phyloP scores from a whole-genome alignment of 805 yeast genomes.

The Priceomyces melissophilus region DNA sequence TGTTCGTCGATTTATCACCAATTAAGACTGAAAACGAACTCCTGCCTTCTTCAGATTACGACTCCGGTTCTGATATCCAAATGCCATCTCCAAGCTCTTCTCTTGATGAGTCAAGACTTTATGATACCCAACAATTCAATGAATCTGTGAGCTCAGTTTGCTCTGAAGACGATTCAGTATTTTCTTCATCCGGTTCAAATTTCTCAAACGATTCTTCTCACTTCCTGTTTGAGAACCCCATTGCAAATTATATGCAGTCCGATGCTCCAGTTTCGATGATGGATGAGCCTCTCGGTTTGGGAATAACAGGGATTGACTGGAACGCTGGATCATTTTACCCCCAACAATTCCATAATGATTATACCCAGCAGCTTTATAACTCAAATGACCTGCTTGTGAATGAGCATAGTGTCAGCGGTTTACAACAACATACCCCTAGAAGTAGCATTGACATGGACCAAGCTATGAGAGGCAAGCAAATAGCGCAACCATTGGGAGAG shows the following conservation, averaged over 20 bases:
- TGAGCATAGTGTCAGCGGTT: too few species aligned
- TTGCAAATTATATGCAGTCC: constrained; percentile 13
- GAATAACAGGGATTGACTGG: constrained; percentile 25
- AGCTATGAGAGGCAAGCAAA: constrained; percentile 1
- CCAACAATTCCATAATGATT: neutral
- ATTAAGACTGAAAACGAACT: constrained; percentile 25
- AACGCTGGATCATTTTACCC: constrained; percentile 1
- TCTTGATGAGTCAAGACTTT: constrained; percentile 8
- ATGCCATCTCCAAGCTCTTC: constrained; percentile 14
- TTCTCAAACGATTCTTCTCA: constrained; percentile 4
- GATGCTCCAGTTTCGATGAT: constrained; percentile 7
- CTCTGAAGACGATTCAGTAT: constrained; percentile 18
- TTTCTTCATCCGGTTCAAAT: constrained; percentile 8
- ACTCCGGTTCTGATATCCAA: constrained; percentile 6
- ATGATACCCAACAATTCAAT: constrained; percentile 14
- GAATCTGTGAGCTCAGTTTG: constrained; percentile 15
- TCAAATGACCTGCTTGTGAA: neutral
- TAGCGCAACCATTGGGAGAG: constrained; percentile 1
- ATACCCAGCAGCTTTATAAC: neutral
- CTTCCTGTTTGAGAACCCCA: constrained; percentile 3
- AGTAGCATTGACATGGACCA: neutral
- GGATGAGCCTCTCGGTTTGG: constrained; percentile 23
- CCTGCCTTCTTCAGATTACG: constrained; percentile 5
- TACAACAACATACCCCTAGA: neutral
- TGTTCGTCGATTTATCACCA: constrained; percentile 44